Conservation (phyloP, 306 rosid species). For the Nissolia schottii region DNA sequence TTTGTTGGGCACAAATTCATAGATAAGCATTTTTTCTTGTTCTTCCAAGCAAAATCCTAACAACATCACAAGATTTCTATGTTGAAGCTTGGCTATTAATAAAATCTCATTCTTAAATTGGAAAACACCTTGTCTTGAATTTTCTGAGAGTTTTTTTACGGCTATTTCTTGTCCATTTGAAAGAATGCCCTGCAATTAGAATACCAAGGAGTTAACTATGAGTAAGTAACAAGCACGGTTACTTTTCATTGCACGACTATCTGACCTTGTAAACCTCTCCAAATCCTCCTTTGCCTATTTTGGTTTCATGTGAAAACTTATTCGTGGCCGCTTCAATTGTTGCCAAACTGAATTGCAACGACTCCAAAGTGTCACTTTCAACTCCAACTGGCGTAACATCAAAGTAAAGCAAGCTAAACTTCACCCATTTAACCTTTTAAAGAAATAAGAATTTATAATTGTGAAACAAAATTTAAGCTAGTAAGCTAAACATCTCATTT, state of each 20-base stretch:
- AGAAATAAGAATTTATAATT: neutral
- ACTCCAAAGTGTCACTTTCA: slow-evolving; percentile 28
- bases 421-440: no score
- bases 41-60: no score
- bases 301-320: slow-evolving; percentile 37
- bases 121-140: slow-evolving; percentile 16
- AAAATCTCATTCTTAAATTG: slow-evolving; percentile 32
- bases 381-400: slow-evolving; percentile 4
- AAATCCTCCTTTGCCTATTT: slow-evolving; percentile 53
- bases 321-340: slow-evolving; percentile 46
- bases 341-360: slow-evolving; percentile 30
- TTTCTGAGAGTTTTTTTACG: slow-evolving; percentile 22
- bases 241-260: neutral
- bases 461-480: no score
- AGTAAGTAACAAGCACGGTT: neutral
- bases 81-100: no score
- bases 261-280: slow-evolving; percentile 54
- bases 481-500: neutral
- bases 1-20: no score
- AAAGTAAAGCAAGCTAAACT: neutral
- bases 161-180: slow-evolving; percentile 48
- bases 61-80: no score
- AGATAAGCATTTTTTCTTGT: no score
- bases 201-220: neutral
- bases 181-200: slow-evolving; percentile 35